Evolutionary conservation across 73 alveolate species (phyloP), one percentile per base, ranked within the genome.

Genomic region (Paramecium biaurelia): DNA sequence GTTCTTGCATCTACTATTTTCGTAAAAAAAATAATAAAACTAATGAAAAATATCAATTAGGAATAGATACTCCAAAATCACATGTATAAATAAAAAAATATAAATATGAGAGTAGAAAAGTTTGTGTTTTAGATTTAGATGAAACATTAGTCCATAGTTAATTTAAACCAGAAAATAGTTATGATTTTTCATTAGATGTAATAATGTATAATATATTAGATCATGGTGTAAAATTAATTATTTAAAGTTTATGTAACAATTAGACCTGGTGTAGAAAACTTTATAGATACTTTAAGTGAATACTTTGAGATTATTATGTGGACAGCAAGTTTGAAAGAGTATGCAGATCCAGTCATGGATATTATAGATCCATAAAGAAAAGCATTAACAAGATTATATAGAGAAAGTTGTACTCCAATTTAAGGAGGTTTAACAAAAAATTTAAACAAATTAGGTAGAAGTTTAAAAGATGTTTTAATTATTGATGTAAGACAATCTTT

Each of bases 231-330:
- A 85, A 35, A 37, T 30, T 21, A 7, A 20, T 74, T 74, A 1
- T 74, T 85, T 79, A 94, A 92, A 74, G 94, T 96, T 15, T 94
- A 88, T 79, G 99, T 96, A 10, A 53, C 92, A 49, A 82, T 93
- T 42, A 90, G 99, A 26, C 99, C 99, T 4, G 95, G 96, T 56
- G 99, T 94, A 1, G 95, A 92, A 92, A 93, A 94, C 76, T 96
- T 96, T 76, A 92, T 96, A 18, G 96, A 92, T 57, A 94, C 79
- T 10, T 53, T 84, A 45, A 59, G 92, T 34, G 93, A 93, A 47
- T 23, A 93, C 37, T 94, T 57, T 79, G 97, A 94, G 14, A 85
- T 94, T 21, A 94, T 94, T 18, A 47, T 94, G 72, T 94, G 92
- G 79, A 94, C 97, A 6, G 97, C 97, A 12, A 82, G 95, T 47